Base-by-base conservation (phyloP, 148 eudicot species). In the Rhododendron vialii region DNA sequence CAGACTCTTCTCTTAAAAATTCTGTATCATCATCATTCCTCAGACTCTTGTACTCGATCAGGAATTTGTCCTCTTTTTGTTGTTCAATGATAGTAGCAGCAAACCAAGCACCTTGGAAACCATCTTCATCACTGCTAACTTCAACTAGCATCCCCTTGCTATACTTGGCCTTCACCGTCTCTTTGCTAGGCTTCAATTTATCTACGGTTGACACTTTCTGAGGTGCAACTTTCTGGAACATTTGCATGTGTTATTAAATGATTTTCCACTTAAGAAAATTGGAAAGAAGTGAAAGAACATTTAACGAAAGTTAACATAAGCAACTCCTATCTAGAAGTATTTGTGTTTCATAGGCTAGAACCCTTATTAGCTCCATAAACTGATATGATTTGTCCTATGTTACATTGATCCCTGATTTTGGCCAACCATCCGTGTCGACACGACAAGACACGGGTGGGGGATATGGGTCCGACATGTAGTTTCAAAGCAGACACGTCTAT, bases 91-190 rank as follows among this genome's bases (percentile, higher is more conserved):
- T 79, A 45, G 92, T 93, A 83, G 96, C 98, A 53, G 86, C 91
- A 90, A 94, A 95, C 98, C 99, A 94, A 85, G 98, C 95, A 87
- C 98, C 99, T 82, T 90, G 91, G 85, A 91, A 93, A 17, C 98
- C 99, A 20, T 93, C 99, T 89, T 95, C 98, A 67, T 98, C 98
- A 53, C 91, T 94, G 87, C 93, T 88, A 38, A 94, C 95, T 93
- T 98, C 99, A 82, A 98, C 94, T 57, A 78, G 78, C 82, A 80
- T 88, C 51, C 97, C 98, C 55, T 81, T 47, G 83, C 76, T 76
- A 81, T 91, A 90, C 9, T 45, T 74, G 47, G 73, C 84, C 80
- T 88, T 88, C 41, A 84, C 83, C 76, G 47, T 22, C 84, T 83
- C 87, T 50, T 81, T 82, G n/a, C 59, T 41, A 78, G 65, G 55